Conservation (phyloP, 139 green algal genomes). For the Micractinium sp. region DNA sequence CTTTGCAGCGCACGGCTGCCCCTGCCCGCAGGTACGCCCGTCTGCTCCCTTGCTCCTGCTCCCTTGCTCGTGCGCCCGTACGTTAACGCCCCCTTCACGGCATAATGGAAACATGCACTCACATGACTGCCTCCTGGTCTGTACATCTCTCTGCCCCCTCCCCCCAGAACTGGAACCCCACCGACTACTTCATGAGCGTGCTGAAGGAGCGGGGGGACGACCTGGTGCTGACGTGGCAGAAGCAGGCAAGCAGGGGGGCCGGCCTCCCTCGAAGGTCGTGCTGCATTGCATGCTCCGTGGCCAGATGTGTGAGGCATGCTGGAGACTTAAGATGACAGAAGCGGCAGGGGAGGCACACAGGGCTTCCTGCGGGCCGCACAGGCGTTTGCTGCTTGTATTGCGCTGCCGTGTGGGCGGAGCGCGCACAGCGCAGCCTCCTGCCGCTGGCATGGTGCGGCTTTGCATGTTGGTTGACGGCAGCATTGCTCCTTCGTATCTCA, state of each 20-base stretch:
- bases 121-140: not conserved
- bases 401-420: no score
- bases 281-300: no score
- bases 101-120: not conserved
- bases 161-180: conserved; percentile 69
- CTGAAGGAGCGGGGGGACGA: conserved; percentile 26
- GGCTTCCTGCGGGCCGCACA: no score
- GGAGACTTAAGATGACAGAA: no score
- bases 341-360: no score
- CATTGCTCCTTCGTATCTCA: not conserved
- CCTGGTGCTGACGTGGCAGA: not conserved
- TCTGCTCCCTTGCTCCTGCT: not conserved
- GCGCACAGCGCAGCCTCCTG: no score
- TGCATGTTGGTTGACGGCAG: no score
- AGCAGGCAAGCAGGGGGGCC: not conserved
- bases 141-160: not conserved
- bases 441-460: no score
- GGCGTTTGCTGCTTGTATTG: no score
- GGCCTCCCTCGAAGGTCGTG: not conserved
- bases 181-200: conserved; percentile 62
- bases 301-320: no score
- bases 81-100: no score
- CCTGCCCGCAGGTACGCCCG: conserved; percentile 32
- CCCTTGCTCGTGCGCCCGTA: no score
- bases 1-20: conserved; percentile 59